Evolutionary conservation across 2,329 filamentous ascomycete genomes (phyloP).

Genomic region (Cytospora paraplurivora): DNA sequence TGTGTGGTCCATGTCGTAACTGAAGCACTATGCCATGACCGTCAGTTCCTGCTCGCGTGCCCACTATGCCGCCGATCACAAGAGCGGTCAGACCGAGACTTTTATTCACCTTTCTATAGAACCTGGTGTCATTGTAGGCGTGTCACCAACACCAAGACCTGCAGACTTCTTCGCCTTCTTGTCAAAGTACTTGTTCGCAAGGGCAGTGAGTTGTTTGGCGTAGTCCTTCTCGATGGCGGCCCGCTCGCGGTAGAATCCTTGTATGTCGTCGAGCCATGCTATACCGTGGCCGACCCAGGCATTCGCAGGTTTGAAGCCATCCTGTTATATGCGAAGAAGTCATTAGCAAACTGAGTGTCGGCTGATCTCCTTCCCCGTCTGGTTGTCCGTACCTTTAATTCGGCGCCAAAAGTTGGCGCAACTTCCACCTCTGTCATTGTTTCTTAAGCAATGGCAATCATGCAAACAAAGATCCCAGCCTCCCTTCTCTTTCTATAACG

Average conservation of each 20-base stretch:
- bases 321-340: constrained; percentile 53
- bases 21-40: constrained; percentile 65
- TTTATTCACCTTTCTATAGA: constrained; percentile 76
- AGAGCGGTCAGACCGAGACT: constrained; percentile 13
- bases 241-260: constrained; percentile 95
- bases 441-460: constrained; percentile 29
- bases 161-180: constrained; percentile 89
- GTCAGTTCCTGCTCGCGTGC: constrained; percentile 26
- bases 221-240: constrained; percentile 97
- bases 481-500: background rate
- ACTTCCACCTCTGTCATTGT: constrained; percentile 81
- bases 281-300: constrained; percentile 89
- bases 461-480: constrained; percentile 19
- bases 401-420: constrained; percentile 84
- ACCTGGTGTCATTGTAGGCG: constrained; percentile 87
- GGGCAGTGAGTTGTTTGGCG: constrained; percentile 77
- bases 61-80: background rate
- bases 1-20: constrained; percentile 97
- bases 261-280: constrained; percentile 92
- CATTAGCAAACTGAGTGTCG: constrained; percentile 9
- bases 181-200: constrained; percentile 96
- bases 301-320: constrained; percentile 95
- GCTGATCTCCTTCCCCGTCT: background rate
- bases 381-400: constrained; percentile 74
- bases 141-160: constrained; percentile 89